Evolutionary conservation across 1,139 yeast genomes (phyloP), one percentile per base, ranked within the genome.

Genomic region (Zygoascus meyerae): DNA sequence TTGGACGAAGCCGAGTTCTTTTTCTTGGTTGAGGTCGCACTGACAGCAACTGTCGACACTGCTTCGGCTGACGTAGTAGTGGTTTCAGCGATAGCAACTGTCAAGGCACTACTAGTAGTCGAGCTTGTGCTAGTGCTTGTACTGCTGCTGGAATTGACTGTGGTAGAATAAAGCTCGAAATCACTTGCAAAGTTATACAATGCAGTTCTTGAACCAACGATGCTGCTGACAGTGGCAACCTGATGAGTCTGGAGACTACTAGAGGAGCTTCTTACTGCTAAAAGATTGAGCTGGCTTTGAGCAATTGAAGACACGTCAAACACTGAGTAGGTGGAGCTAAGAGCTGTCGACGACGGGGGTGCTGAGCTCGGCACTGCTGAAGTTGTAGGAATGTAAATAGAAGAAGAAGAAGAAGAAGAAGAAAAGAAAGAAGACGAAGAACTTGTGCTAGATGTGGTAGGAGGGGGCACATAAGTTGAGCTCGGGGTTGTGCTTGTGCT

Each of bases 131-230:
- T 41, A 30, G 7, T 16, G 18, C 43, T 18, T 8, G 47, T 28
- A 30, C 39, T 3, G 4, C 44, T 18, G 15, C 44, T 15, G 14
- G 42, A 32, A 10, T 15, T 35, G 12, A 46, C 37, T 9, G 48
- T 45, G 3, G 44, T 33, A 15, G 41, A 16, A 3, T 46, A 34
- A 2, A 48, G 38, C 15, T 48, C 30, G 17, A 44, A 45, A 28
- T 48, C 42, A 32, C 52, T 44, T 37, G 55, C 61, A 42, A 55
- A 33, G 47, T 57, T 57, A 49, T 56, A 56, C 34, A 57, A 47
- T 12, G 60, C 60, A 8, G 59, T 55, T 46, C 60, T 47, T n/a
- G 56, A 45, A 9, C 52, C 42, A n/a, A 47, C 36, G 32, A 56
- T 43, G 21, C 51, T 45, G 40, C 59, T 48, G 32, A 52, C 59